These are phyloP conservation scores for Arctium minus DNA, from an alignment of 129 eudicot species.

Conservation along the genomic window DNA sequence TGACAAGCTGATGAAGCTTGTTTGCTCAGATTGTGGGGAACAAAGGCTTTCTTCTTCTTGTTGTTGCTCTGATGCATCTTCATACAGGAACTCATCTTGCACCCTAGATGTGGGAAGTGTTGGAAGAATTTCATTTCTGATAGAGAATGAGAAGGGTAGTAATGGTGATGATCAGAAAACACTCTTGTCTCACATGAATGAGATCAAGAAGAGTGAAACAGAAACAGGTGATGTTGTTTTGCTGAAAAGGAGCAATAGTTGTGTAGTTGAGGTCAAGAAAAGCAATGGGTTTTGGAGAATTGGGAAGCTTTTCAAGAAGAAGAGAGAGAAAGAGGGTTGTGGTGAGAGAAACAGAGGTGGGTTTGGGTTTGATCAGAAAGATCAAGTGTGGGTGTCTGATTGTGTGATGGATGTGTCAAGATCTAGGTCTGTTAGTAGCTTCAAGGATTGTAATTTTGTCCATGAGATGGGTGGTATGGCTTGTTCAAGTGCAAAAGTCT, in stretches of 20 bases:
- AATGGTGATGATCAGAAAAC: background rate
- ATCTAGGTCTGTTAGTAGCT: constrained; percentile 79
- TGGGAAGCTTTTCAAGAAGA: constrained; percentile 67
- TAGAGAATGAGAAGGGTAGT: constrained; percentile 60
- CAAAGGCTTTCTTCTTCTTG: constrained; percentile 78
- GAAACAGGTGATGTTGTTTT: constrained; percentile 38
- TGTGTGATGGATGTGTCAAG: constrained; percentile 54
- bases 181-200: constrained; percentile 15
- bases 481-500: constrained; percentile 68
- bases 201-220: constrained; percentile 16
- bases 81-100: constrained; percentile 60
- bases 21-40: constrained; percentile 84
- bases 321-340: constrained; percentile 29
- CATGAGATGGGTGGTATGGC: constrained; percentile 41
- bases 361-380: constrained; percentile 30
- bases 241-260: constrained; percentile 73
- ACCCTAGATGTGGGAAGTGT: constrained; percentile 59
- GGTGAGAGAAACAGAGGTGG: constrained; percentile 26
- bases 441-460: constrained; percentile 43
- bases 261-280: constrained; percentile 61
- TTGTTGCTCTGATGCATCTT: constrained; percentile 57
- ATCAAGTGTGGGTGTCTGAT: constrained; percentile 21
- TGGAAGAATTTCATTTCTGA: constrained; percentile 70
- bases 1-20: constrained; percentile 56
- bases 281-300: constrained; percentile 66